These are phyloP conservation scores for Aspergillus hiratsukae DNA, from an alignment of 2,329 filamentous ascomycete species.

Conservation along the genomic window DNA sequence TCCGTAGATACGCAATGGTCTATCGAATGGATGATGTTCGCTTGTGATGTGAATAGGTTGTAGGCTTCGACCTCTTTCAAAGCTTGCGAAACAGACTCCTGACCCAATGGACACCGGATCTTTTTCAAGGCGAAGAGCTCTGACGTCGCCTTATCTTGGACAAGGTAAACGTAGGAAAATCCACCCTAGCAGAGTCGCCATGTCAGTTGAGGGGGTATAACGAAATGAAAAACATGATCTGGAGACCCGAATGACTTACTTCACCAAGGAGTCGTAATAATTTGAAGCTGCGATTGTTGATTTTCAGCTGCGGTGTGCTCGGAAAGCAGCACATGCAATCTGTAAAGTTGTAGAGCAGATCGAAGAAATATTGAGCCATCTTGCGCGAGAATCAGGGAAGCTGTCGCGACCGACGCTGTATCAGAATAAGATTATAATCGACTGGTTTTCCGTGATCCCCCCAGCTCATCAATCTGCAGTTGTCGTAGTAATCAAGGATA, in stretches of 20 bases:
- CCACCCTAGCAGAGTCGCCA: slow-evolving; percentile 60
- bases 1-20: slow-evolving; percentile 80
- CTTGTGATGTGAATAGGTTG: slow-evolving; percentile 75
- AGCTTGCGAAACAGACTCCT: slow-evolving; percentile 90
- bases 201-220: slow-evolving; percentile 9
- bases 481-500: background rate
- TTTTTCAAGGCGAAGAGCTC: slow-evolving; percentile 95
- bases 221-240: slow-evolving; percentile 1
- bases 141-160: slow-evolving; percentile 80
- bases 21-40: slow-evolving; percentile 80
- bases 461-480: background rate
- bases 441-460: background rate
- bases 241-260: slow-evolving; percentile 46
- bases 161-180: slow-evolving; percentile 98
- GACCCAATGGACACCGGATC: slow-evolving; percentile 95
- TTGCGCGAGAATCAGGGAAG: background rate
- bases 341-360: slow-evolving; percentile 84
- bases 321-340: slow-evolving; percentile 97
- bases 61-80: slow-evolving; percentile 98
- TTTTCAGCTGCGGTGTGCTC: slow-evolving; percentile 86
- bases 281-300: slow-evolving; percentile 94
- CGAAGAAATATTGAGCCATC: slow-evolving; percentile 82
- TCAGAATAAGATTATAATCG: background rate
- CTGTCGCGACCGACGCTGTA: background rate
- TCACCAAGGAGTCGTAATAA: slow-evolving; percentile 90